Percentiles rank a stretch among this genome's conserved stretches.
Conservation (phyloP, 176 grass and related monocot species). For the bread wheat (Triticum aestivum) region IWGSC_CS_RefSeq_v2.1 NC_057795.1:679235109-679235608, state of each 20-base stretch:
- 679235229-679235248: constrained; percentile 24
- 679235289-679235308: constrained; percentile 22
- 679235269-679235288: not conserved
- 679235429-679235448: too few species aligned
- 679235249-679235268: not conserved
- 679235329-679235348: not conserved
- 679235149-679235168: not conserved
- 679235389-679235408: not conserved
- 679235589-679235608: too few species aligned
- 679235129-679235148: constrained; percentile 36
- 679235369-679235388: not conserved
- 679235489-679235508: not conserved
- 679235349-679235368: not conserved
- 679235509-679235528: constrained; percentile 44
- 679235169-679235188: constrained; percentile 10
- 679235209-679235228: not conserved
- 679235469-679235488: constrained; percentile 14
- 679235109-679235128: constrained; percentile 59
- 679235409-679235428: not conserved
- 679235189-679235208: not conserved
- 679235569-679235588: too few species aligned
- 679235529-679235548: constrained; percentile 13
- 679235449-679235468: not conserved
- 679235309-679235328: not conserved
- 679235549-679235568: not conserved